Evolutionary conservation across 805 yeast species (phyloP).

Genomic region (Barnettozyma californica): DNA sequence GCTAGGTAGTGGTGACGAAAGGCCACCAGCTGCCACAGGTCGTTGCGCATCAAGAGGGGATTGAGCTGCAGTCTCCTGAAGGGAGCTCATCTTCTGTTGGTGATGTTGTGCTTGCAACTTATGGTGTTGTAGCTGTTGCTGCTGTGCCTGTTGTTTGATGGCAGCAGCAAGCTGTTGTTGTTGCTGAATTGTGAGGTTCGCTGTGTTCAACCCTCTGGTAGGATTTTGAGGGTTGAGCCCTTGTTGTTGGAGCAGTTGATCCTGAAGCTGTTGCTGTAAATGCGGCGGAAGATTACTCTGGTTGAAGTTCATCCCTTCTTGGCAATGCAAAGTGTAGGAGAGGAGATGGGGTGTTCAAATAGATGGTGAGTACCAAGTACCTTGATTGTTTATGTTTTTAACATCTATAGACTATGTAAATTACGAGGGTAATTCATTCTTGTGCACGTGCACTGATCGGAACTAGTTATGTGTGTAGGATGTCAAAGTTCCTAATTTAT

Average conservation of each 20-base stretch:
- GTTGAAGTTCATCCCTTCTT: conserved; percentile 9
- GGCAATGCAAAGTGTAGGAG: not conserved
- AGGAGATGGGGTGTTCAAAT: not conserved
- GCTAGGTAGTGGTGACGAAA: conserved; percentile 33
- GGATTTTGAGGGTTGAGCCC: conserved; percentile 16
- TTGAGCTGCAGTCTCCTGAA: not conserved
- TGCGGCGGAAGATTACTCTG: conserved; percentile 16
- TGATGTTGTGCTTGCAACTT: conserved; percentile 23
- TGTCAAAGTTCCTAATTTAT: no score
- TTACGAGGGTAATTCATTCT: not conserved
- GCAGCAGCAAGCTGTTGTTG: not conserved
- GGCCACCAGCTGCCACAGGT: conserved; percentile 23
- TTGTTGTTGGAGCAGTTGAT: conserved; percentile 15
- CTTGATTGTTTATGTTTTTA: not conserved
- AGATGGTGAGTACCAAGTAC: not conserved
- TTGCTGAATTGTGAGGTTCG: conserved; percentile 22
- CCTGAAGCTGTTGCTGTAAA: conserved; percentile 20
- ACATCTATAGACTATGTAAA: no score
- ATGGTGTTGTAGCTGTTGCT: conserved; percentile 30
- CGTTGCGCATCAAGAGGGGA: conserved; percentile 6
- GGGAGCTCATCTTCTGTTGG: not conserved
- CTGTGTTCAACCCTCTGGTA: conserved; percentile 18
- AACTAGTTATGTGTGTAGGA: not conserved
- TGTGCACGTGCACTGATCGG: not conserved
- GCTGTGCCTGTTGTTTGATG: conserved; percentile 1